Base-by-base conservation (phyloP, 2,329 filamentous ascomycete genomes). In the Venturia asperata region DNA sequence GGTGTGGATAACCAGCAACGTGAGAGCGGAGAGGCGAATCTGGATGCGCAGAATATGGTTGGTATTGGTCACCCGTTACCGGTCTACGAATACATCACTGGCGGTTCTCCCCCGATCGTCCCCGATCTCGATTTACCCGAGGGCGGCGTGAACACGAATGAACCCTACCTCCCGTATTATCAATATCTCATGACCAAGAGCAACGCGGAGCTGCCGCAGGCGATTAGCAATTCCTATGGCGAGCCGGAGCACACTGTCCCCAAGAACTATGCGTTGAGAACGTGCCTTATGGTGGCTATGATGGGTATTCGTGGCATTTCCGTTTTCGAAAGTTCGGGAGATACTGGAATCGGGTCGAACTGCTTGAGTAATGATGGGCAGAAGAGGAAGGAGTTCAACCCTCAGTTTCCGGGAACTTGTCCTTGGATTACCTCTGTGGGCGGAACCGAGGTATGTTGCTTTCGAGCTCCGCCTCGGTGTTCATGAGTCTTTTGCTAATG, bases 381-480 rank as follows among this genome's bases (percentile, higher is more conserved):
- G 61, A 77, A 77, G 68, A 76, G 72, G 1, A 75, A 73, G 3
- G 75, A 75, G 5, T 80, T 81, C 69, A 69, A 76, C 30, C 78
- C 79, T 15, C 74, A 75, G 21, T 81, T 81, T 70, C 79, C 79
- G 0, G 78, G 77, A 21, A 71, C 76, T 0, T 81, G 79, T 69
- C 79, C 79, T 0, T 81, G 78, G 68, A 76, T 81, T 17, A 82
- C 80, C 3, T 72, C 77, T 1, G 77, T 80, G 4, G 78, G 78
- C 11, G 78, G 76, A 4, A 80, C 79, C 0, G 68, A 70, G 17
- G 70, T 61, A 27, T 61, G 60, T 42, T 41, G 39, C 60, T 61
- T 45, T 21, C n/a, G 19, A 11, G 30, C 30, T 34, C 30, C 30
- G 30, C 30, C 1, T 19, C 19, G 37, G 34, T 37, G 1, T 10